These are phyloP conservation scores for Blastobotrys terrestris DNA, from an alignment of 805 yeast genomes.

Conservation along the genomic window DNA sequence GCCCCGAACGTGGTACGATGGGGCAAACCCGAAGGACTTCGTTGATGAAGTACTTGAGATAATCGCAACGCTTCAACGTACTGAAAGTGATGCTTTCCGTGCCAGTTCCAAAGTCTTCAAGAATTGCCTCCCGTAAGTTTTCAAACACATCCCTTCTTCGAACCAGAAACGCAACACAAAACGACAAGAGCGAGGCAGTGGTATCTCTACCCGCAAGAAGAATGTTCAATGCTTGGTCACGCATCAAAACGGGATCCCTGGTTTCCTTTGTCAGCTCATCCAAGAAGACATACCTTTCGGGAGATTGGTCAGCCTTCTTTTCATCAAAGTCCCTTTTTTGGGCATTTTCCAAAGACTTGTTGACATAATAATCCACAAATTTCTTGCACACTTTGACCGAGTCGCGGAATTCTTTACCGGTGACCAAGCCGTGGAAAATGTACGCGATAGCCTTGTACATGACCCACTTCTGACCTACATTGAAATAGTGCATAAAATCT, in stretches of 20 bases:
- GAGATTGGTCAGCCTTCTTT: slow-evolving; percentile 22
- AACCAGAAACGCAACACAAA: slow-evolving; percentile 40
- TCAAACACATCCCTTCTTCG: slow-evolving; percentile 30
- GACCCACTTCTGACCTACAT: slow-evolving; percentile 13
- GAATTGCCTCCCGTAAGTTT: slow-evolving; percentile 35
- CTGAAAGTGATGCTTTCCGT: slow-evolving; percentile 36
- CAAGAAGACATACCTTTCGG: slow-evolving; percentile 41
- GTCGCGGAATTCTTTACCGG: slow-evolving; percentile 28
- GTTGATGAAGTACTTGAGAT: slow-evolving; percentile 41
- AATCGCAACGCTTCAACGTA: slow-evolving; percentile 42
- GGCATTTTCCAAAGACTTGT: slow-evolving; percentile 30
- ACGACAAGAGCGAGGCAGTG: slow-evolving; percentile 46
- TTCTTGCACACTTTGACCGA: slow-evolving; percentile 28
- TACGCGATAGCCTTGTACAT: slow-evolving; percentile 15
- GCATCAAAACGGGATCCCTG: slow-evolving; percentile 40
- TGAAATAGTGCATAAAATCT: slow-evolving; percentile 10
- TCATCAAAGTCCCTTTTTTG: neutral
- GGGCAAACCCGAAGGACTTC: slow-evolving; percentile 48
- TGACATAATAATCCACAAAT: slow-evolving; percentile 38
- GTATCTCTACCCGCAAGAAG: slow-evolving; percentile 51
- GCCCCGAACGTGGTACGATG: slow-evolving; percentile 45
- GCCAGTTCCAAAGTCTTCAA: slow-evolving; percentile 31
- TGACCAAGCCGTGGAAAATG: slow-evolving; percentile 17
- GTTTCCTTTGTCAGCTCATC: slow-evolving; percentile 44
- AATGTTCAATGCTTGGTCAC: slow-evolving; percentile 46